Base-by-base conservation (phyloP, 2,329 filamentous ascomycete species). In the Fusarium siculi region DNA sequence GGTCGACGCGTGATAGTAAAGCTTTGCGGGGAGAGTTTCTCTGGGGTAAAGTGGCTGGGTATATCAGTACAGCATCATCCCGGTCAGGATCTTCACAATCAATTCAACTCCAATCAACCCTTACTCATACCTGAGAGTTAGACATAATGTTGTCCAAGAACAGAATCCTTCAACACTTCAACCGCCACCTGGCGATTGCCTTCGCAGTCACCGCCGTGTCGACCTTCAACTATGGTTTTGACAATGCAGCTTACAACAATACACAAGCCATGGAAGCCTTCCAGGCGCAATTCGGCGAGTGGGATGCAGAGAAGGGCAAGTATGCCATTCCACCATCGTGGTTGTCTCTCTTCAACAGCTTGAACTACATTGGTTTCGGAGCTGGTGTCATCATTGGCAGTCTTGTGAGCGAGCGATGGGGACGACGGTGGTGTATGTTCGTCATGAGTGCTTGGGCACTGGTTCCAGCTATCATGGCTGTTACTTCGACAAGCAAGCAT, bases 161-260 rank as follows among this genome's bases (percentile, higher is more conserved):
- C 30, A 65, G 67, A 32, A 70, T 70, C 14, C 67, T 70, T 2
- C 36, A 69, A 5, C 67, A 70, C 62, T 79, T 80, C 55, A 80
- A 79, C 34, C 49, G 42, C 8, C 60, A 62, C 4, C 46, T 79
- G 5, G 55, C 68, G 0, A 52, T 75, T 1, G 71, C 76, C 0
- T 70, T 70, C 19, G 44, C 68, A 0, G 63, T 83, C 34, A 81
- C 84, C 30, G 81, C 81, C 9, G 67, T 84, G 2, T 82, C 80
- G 0, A 78, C 76, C 2, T 80, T 83, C 64, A 84, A 83, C 67
- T 84, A 83, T 78, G 82, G 82, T 55, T 82, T 84, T 19, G 82
- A 84, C 57, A 82, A 83, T 55, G 79, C 82, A 63, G 82, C 76
- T 2, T 82, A 82, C 54, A 76, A 80, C 3, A 81, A 78, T 0